Evolutionary conservation across 306 rosid species (phyloP).

Genomic region (Alnus rubra): DNA sequence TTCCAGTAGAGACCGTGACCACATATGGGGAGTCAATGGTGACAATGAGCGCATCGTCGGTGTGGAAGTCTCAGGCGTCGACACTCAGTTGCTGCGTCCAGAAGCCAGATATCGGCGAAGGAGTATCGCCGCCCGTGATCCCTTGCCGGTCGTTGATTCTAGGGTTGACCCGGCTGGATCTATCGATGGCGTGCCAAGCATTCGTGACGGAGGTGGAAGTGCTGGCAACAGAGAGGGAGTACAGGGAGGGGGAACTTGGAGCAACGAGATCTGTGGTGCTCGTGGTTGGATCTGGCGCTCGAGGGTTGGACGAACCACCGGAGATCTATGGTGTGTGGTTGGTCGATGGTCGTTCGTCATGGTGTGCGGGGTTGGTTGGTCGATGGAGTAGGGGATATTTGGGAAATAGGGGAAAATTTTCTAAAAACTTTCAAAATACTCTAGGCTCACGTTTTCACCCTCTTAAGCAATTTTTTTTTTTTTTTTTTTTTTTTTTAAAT

Average conservation of each 20-base stretch:
- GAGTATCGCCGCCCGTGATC: slow-evolving; percentile 43
- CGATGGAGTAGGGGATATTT: no score
- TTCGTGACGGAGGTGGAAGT: slow-evolving; percentile 43
- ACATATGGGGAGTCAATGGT: slow-evolving; percentile 32
- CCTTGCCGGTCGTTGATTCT: slow-evolving; percentile 53
- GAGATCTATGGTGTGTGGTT: no score
- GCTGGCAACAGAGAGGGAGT: slow-evolving; percentile 19
- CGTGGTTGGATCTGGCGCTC: no score
- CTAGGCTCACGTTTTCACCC: no score
- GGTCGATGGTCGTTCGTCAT: no score
- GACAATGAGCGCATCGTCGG: slow-evolving; percentile 40
- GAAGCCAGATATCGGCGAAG: slow-evolving; percentile 33
- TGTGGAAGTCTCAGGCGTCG: slow-evolving; percentile 44
- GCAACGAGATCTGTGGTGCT: no score
- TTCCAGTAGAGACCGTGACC: slow-evolving; percentile 16
- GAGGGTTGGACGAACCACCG: no score
- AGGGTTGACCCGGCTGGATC: slow-evolving; percentile 53
- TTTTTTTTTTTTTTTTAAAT: no score
- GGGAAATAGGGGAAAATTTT: no score
- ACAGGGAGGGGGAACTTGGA: slow-evolving; percentile 18
- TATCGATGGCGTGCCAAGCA: slow-evolving; percentile 67
- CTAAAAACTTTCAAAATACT: no score
- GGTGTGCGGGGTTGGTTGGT: no score
- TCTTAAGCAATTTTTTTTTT: no score
- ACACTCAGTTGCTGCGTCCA: slow-evolving; percentile 37